phyloP scores from a whole-genome alignment of 768 basidiomycete genomes.

The Pilatotrama ljubarskyi region DNA sequence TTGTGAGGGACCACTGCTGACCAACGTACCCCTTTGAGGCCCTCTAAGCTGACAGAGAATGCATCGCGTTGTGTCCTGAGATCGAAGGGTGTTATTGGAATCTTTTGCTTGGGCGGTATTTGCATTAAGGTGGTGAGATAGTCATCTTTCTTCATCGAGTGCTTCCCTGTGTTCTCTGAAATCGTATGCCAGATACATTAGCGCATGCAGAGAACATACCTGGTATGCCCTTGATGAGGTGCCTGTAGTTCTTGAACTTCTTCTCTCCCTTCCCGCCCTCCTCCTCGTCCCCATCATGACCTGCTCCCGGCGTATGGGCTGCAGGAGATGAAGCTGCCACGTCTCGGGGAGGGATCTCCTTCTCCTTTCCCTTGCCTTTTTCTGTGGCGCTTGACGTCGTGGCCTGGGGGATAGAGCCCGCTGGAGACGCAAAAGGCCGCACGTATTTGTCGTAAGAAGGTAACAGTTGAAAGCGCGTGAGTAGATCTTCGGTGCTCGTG shows the following conservation, averaged over 20 bases:
- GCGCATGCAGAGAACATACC: constrained; percentile 43
- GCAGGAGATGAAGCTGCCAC: constrained; percentile 20
- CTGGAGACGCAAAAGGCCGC: constrained; percentile 46
- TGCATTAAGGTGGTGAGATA: constrained; percentile 66
- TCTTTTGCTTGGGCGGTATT: constrained; percentile 69
- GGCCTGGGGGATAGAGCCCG: constrained; percentile 30
- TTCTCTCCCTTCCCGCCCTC: constrained; percentile 56
- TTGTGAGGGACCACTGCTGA: constrained; percentile 14
- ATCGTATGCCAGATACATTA: background rate
- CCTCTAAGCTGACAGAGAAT: constrained; percentile 71
- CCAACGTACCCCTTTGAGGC: constrained; percentile 65
- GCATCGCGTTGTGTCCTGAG: constrained; percentile 67
- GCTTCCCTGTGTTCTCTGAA: constrained; percentile 53
- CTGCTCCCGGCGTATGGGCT: constrained; percentile 41
- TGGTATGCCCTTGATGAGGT: constrained; percentile 73
- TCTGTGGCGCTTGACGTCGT: constrained; percentile 23
- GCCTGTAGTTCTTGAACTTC: constrained; percentile 81
- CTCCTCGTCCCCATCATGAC: constrained; percentile 52
- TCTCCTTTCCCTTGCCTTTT: constrained; percentile 34
- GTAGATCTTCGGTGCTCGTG: constrained; percentile 76
- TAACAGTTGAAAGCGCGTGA: constrained; percentile 68
- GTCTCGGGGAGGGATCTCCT: constrained; percentile 22
- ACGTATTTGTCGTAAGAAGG: constrained; percentile 83
- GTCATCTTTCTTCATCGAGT: constrained; percentile 79
- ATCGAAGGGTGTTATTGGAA: constrained; percentile 64